phyloP scores from a whole-genome alignment of 352 stramenopile genomes.

The Phytophthora capsici region DNA sequence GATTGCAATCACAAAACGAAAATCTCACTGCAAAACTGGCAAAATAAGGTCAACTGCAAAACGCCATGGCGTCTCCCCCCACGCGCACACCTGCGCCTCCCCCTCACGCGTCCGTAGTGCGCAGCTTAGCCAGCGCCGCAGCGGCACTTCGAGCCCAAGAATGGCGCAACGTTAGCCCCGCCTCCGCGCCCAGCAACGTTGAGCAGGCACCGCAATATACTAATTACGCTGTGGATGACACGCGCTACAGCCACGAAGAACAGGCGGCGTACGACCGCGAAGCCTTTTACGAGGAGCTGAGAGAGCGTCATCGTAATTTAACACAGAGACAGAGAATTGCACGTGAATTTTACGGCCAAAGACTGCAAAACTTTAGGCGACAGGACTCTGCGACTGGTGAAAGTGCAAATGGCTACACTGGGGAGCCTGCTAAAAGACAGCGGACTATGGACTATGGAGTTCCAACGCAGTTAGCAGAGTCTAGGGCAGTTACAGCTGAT shows the following conservation, averaged over 20 bases:
- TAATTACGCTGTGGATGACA: background rate
- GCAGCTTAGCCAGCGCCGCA: slow-evolving; percentile 22
- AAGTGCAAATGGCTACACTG: background rate
- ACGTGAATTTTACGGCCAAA: slow-evolving; percentile 17
- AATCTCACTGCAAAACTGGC: too few species aligned
- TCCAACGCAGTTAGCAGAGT: background rate
- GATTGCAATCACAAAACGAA: slow-evolving; percentile 4
- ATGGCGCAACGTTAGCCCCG: slow-evolving; percentile 3
- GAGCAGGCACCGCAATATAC: slow-evolving; percentile 12
- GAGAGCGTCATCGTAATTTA: slow-evolving; percentile 30
- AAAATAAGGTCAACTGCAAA: background rate
- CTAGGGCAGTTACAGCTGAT: background rate
- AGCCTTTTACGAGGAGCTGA: slow-evolving; percentile 26
- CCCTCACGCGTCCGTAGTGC: slow-evolving; percentile 17
- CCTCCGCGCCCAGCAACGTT: background rate
- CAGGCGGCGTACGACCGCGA: slow-evolving; percentile 6
- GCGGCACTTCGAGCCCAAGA: slow-evolving; percentile 30
- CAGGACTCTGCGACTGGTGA: background rate
- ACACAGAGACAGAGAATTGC: slow-evolving; percentile 20
- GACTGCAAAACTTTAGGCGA: background rate
- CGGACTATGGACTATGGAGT: background rate
- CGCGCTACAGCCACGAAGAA: background rate
- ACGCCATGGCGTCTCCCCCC: background rate
- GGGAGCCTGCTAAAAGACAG: background rate
- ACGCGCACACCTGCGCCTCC: background rate